Conservation (phyloP, 176 grass and related monocot genomes). For the bread wheat (Triticum aestivum) region IWGSC_CS_RefSeq_v2.1 NC_057813.1:149920793-149921292, state of each 20-base stretch:
- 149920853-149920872: not conserved
- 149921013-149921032: constrained; percentile 7
- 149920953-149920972: not conserved
- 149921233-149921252: constrained; percentile 16
- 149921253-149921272: constrained; percentile 30
- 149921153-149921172: constrained; percentile 29
- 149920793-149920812: too few species aligned
- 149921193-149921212: constrained; percentile 1
- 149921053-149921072: not conserved
- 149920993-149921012: not conserved
- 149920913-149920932: not conserved
- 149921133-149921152: not conserved
- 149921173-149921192: constrained; percentile 34
- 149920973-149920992: not conserved
- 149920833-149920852: too few species aligned
- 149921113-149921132: not conserved
- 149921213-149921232: constrained; percentile 25
- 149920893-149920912: not conserved
- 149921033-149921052: not conserved
- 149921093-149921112: constrained; percentile 9
- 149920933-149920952: not conserved
- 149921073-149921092: constrained; percentile 10
- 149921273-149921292: constrained; percentile 11
- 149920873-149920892: not conserved
- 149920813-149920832: too few species aligned